Conservation (phyloP, 192 early-diverging fungal species). For the Gamsiella multidivaricata region DNA sequence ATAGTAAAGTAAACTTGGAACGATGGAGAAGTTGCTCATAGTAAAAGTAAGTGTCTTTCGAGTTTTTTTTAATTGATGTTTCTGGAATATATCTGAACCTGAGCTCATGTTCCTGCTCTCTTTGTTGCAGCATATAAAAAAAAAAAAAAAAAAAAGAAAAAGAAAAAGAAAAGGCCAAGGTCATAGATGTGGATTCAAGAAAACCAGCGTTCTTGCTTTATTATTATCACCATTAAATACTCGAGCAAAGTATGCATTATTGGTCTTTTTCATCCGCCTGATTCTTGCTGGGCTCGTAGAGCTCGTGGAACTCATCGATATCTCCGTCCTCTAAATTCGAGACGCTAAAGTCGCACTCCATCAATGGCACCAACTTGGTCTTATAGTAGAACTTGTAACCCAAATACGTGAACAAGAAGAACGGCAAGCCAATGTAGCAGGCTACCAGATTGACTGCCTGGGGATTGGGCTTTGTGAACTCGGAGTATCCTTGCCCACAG, state of each 20-base stretch:
- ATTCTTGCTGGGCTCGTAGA: slow-evolving; percentile 45
- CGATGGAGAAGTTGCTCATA: too few relatives aligned
- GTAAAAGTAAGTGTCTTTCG: too few relatives aligned
- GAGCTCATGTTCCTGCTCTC: too few relatives aligned
- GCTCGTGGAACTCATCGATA: slow-evolving; percentile 51
- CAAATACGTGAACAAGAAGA: slow-evolving; percentile 70
- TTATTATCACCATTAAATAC: too few relatives aligned
- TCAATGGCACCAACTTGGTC: slow-evolving; percentile 69
- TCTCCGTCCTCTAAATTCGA: slow-evolving; percentile 50
- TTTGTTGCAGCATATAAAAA: too few relatives aligned
- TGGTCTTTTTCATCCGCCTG: slow-evolving; percentile 45
- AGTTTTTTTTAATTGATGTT: too few relatives aligned
- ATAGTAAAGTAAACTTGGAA: too few relatives aligned
- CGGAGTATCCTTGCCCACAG: slow-evolving; percentile 70
- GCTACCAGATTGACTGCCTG: slow-evolving; percentile 66
- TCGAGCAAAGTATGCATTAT: background rate
- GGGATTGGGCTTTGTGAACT: slow-evolving; percentile 66
- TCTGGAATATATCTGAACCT: too few relatives aligned
- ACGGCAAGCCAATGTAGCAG: slow-evolving; percentile 69
- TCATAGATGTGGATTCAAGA: too few relatives aligned
- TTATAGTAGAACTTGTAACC: slow-evolving; percentile 73
- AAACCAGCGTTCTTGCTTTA: too few relatives aligned
- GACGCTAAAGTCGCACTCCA: slow-evolving; percentile 70
- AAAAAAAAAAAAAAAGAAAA: too few relatives aligned
- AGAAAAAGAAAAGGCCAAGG: too few relatives aligned